These are phyloP conservation scores for Thymus quinquecostatus DNA, from an alignment of 257 asterid genomes.

Conservation along the genomic window DNA sequence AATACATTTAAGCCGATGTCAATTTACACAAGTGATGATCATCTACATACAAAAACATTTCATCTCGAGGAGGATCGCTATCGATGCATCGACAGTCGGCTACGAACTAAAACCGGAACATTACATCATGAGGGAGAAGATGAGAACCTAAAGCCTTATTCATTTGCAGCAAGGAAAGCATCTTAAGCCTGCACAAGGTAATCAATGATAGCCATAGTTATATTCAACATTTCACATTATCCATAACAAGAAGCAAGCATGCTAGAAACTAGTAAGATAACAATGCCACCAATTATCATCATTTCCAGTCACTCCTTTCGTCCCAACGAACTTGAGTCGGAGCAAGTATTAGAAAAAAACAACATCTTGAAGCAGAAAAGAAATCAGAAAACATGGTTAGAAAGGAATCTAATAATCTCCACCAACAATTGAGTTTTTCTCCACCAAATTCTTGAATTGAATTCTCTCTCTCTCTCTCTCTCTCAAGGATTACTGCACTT, in stretches of 20 bases:
- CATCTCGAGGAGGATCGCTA: not conserved
- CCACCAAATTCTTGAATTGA: no score
- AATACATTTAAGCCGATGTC: constrained; percentile 10
- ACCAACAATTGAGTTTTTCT: not conserved
- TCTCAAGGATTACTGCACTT: not conserved
- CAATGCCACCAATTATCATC: no score
- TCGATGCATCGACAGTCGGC: not conserved
- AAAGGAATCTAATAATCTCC: not conserved
- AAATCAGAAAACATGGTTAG: not conserved
- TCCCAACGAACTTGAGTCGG: no score
- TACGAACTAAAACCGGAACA: not conserved
- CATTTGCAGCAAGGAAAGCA: constrained; percentile 16
- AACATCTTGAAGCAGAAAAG: not conserved
- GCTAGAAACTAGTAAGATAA: not conserved
- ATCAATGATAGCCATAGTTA: no score
- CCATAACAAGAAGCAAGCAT: not conserved
- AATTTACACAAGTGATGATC: not conserved
- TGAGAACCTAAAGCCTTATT: constrained; percentile 32
- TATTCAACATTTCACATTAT: not conserved
- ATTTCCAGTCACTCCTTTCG: no score
- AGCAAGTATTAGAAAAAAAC: not conserved
- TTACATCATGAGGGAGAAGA: constrained; percentile 22
- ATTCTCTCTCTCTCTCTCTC: no score
- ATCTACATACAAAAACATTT: constrained; percentile 16
- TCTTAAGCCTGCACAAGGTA: constrained; percentile 28